These are phyloP conservation scores for Adenanthera pavonina DNA, from an alignment of 306 rosid genomes.

Conservation along the genomic window DNA sequence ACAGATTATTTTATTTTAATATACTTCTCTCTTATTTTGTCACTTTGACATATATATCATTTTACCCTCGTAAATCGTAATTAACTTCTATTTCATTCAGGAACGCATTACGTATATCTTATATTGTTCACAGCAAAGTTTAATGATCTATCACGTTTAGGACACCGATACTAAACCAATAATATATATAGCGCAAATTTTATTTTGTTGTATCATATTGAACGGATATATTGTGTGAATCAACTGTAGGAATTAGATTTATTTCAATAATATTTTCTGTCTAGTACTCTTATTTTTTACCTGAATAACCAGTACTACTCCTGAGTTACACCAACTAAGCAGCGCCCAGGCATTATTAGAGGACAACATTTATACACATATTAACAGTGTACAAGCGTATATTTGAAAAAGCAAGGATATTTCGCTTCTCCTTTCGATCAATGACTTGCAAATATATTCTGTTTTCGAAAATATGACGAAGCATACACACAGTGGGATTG, in stretches of 20 bases:
- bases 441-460: not conserved
- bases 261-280: too few species aligned
- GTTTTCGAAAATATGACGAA: too few species aligned
- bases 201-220: too few species aligned
- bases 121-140: too few species aligned
- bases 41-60: not conserved
- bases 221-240: too few species aligned
- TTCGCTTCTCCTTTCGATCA: not conserved
- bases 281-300: too few species aligned
- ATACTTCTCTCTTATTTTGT: not conserved
- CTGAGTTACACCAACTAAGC: not conserved
- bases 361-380: not conserved
- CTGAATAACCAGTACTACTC: not conserved
- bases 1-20: not conserved
- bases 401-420: not conserved
- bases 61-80: not conserved
- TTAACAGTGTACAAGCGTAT: not conserved
- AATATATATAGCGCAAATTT: too few species aligned
- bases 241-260: too few species aligned
- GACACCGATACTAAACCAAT: too few species aligned
- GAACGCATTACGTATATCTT: not conserved
- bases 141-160: too few species aligned
- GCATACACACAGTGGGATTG: too few species aligned
- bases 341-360: not conserved
- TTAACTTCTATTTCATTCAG: not conserved